phyloP scores from a whole-genome alignment of 768 basidiomycete species.

The Lactarius quietus region DNA sequence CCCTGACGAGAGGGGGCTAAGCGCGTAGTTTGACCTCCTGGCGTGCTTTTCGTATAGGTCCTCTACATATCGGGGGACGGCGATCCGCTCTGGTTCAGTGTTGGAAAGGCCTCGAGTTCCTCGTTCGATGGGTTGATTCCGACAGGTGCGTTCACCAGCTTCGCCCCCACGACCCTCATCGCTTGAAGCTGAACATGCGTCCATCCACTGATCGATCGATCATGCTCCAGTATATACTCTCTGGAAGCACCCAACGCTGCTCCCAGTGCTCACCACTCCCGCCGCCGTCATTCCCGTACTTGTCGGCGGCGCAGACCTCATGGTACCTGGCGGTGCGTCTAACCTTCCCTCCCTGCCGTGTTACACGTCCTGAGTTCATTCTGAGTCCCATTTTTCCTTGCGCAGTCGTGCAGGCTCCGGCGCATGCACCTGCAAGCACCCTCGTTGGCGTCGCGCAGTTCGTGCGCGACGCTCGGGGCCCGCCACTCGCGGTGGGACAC shows the following conservation, averaged over 20 bases:
- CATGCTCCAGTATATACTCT: conserved; percentile 58
- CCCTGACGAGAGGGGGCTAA: neutral
- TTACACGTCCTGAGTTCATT: conserved; percentile 1
- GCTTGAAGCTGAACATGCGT: neutral
- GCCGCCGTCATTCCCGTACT: conserved; percentile 66
- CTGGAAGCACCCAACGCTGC: conserved; percentile 66
- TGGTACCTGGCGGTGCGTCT: conserved; percentile 78
- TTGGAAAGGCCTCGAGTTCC: conserved; percentile 52
- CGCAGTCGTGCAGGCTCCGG: conserved; percentile 58
- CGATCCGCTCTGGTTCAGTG: conserved; percentile 75
- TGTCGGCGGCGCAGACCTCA: conserved; percentile 78
- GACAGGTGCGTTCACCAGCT: conserved; percentile 40
- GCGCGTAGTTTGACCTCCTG: neutral
- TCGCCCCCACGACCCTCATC: neutral
- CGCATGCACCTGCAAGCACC: conserved; percentile 42
- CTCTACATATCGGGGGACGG: conserved; percentile 61
- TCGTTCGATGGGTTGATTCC: conserved; percentile 58
- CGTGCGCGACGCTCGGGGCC: conserved; percentile 36
- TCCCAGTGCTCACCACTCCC: conserved; percentile 72
- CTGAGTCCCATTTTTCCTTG: conserved; percentile 6
- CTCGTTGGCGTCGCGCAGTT: conserved; percentile 63
- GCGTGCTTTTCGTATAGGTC: conserved; percentile 39
- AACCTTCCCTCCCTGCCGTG: neutral
- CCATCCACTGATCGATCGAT: neutral
- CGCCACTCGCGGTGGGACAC: conserved; percentile 73